phyloP scores from a whole-genome alignment of 208 protist genomes.

The Wallacemonas sp. region DNA sequence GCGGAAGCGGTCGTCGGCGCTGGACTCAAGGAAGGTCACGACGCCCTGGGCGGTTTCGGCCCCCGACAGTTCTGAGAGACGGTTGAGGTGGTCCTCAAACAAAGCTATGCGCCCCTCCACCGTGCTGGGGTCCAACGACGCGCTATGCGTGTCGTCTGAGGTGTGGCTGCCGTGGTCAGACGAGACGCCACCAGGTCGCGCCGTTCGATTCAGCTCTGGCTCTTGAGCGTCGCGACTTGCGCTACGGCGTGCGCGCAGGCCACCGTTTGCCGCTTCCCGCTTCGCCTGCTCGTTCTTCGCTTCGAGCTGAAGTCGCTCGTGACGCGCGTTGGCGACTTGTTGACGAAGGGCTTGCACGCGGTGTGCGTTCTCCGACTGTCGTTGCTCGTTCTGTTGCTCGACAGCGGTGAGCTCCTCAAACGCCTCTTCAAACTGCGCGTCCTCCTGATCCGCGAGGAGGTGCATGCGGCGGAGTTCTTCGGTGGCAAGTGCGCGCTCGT shows the following conservation, averaged over 20 bases:
- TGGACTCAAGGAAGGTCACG: conserved; percentile 44
- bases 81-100: conserved; percentile 48
- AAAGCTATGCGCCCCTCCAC: conserved; percentile 16
- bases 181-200: too few relatives aligned
- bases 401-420: conserved; percentile 78
- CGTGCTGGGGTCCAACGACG: not conserved
- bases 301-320: conserved; percentile 42
- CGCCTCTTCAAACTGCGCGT: conserved; percentile 51
- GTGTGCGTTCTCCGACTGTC: conserved; percentile 35
- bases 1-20: conserved; percentile 47
- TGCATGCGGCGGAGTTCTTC: conserved; percentile 46
- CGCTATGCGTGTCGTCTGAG: not conserved
- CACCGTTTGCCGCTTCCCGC: not conserved
- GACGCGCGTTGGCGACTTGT: conserved; percentile 22
- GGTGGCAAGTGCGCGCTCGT: conserved; percentile 69
- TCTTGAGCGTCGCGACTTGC: too few relatives aligned
- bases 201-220: too few relatives aligned
- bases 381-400: conserved; percentile 43
- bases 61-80: conserved; percentile 46
- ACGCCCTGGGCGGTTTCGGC: conserved; percentile 46
- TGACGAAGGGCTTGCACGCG: conserved; percentile 49
- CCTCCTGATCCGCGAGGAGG: conserved; percentile 34
- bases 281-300: conserved; percentile 18
- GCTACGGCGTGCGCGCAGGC: not conserved
- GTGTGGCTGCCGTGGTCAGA: not conserved